A percentile compares a stretch with the other conserved stretches of the same genome.
These are phyloP conservation scores for Coffea canephora DNA, from an alignment of 257 asterid genomes.

Conservation along the genomic window DNA sequence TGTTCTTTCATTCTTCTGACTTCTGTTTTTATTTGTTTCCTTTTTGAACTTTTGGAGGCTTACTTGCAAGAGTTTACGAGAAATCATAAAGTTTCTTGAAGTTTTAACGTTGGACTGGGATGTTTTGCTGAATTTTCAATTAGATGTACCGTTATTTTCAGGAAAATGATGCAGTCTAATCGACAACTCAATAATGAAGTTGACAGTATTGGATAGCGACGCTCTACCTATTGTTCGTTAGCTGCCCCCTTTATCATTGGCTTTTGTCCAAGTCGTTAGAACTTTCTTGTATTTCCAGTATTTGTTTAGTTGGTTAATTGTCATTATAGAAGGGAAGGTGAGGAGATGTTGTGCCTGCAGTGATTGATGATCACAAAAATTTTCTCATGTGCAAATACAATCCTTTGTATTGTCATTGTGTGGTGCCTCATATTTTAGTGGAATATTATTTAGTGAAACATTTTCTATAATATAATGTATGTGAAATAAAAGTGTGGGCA, in stretches of 20 bases:
- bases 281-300: background rate
- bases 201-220: background rate
- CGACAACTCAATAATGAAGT: background rate
- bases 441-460: too few species aligned
- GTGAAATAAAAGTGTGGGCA: too few species aligned
- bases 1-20: background rate
- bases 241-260: background rate
- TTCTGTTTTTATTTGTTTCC: too few species aligned
- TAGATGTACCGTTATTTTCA: background rate
- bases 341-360: background rate
- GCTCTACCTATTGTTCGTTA: background rate
- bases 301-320: background rate
- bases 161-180: conserved; percentile 1
- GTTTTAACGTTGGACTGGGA: background rate
- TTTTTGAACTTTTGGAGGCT: background rate
- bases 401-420: background rate
- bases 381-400: background rate
- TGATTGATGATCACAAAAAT: background rate
- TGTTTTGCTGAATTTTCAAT: background rate
- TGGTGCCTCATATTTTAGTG: background rate
- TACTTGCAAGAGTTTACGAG: background rate
- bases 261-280: background rate
- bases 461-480: too few species aligned
- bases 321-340: background rate
- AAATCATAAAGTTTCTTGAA: too few species aligned